Percentiles rank a stretch among this genome's conserved stretches.
Conservation (phyloP, 148 eudicot genomes). For the Arbutus unedo region DNA sequence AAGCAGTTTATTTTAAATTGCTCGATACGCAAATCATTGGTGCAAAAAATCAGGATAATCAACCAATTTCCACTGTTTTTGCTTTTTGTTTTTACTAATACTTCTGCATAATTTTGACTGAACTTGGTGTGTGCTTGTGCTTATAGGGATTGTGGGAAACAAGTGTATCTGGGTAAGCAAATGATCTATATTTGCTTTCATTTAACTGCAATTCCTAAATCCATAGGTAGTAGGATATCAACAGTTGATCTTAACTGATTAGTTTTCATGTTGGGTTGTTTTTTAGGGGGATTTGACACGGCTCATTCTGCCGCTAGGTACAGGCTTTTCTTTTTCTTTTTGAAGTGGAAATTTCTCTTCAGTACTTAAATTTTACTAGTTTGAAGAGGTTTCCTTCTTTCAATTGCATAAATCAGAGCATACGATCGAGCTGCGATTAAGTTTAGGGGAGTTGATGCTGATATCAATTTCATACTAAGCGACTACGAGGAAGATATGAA, state of each 20-base stretch:
- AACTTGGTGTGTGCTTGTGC: constrained; percentile 3
- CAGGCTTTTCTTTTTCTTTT: constrained; percentile 1
- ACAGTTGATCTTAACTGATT: not conserved
- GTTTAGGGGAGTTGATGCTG: constrained; percentile 89
- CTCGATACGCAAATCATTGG: too few relatives aligned
- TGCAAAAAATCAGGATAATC: too few relatives aligned
- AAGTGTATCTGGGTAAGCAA: constrained; percentile 75
- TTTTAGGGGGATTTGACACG: constrained; percentile 88
- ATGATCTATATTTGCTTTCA: not conserved
- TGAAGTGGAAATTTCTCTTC: not conserved
- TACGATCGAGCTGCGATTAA: constrained; percentile 90
- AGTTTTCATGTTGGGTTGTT: constrained; percentile 14
- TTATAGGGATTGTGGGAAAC: constrained; percentile 91
- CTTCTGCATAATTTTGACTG: not conserved
- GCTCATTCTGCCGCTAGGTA: constrained; percentile 93
- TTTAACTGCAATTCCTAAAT: not conserved
- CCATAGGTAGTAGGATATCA: not conserved
- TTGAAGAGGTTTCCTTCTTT: constrained; percentile 13
- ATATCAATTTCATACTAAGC: constrained; percentile 58
- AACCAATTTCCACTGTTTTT: too few relatives aligned
- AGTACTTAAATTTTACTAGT: not conserved
- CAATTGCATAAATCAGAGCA: constrained; percentile 47
- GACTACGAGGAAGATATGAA: constrained; percentile 85
- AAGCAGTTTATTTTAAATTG: too few relatives aligned
- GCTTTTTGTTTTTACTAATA: too few relatives aligned